These are phyloP conservation scores for Cryptococcus sp. DNA, from an alignment of 1,284 basidiomycete genomes.

Conservation along the genomic window DNA sequence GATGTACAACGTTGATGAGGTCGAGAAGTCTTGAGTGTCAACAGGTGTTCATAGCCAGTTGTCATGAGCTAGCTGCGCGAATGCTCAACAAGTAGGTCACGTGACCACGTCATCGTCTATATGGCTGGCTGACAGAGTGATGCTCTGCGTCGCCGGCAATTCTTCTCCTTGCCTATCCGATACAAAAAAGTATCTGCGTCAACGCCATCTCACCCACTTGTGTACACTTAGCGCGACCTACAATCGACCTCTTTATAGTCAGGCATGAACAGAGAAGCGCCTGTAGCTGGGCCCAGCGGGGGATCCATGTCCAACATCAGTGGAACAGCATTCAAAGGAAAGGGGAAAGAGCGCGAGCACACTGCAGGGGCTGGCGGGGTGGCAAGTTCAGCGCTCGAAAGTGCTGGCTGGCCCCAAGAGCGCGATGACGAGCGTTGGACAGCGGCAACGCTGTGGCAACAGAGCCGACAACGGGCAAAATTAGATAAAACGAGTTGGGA, in stretches of 20 bases:
- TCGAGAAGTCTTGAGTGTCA: no score
- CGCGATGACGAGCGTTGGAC: constrained; percentile 34
- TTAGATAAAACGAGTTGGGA: constrained; percentile 70
- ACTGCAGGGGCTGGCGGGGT: neutral
- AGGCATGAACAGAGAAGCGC: no score
- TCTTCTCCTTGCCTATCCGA: constrained; percentile 13
- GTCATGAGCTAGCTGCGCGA: no score
- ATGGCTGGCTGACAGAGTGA: neutral
- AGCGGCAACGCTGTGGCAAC: constrained; percentile 33
- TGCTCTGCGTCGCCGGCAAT: constrained; percentile 6
- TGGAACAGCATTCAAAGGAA: constrained; percentile 7
- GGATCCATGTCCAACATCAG: constrained; percentile 1
- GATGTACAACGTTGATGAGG: no score
- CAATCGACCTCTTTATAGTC: no score
- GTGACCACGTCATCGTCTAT: neutral
- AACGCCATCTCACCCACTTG: no score
- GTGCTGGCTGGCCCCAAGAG: constrained; percentile 16
- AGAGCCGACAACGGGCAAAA: constrained; percentile 59
- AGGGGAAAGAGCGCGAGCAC: constrained; percentile 8
- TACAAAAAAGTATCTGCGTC: no score
- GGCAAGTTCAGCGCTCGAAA: constrained; percentile 16
- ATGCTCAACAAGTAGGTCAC: neutral
- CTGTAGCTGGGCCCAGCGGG: neutral
- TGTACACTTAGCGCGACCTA: no score
- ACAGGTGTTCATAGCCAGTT: no score